These are phyloP conservation scores for Fusarium chlamydosporum DNA, from an alignment of 2,329 filamentous ascomycete genomes.

Conservation along the genomic window DNA sequence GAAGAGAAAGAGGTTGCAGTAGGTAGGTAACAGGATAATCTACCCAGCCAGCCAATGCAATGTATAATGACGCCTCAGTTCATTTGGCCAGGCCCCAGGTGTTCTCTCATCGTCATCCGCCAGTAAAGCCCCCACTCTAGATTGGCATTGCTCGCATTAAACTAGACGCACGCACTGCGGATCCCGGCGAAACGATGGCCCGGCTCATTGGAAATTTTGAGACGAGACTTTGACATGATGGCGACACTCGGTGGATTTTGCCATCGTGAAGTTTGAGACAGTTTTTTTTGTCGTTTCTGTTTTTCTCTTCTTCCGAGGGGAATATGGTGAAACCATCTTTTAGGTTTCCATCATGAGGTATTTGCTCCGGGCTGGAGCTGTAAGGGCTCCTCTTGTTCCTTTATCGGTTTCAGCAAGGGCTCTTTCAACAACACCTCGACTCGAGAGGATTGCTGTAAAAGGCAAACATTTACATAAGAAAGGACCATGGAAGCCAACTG, in stretches of 20 bases:
- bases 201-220: slow-evolving; percentile 45
- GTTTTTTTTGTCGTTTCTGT: slow-evolving; percentile 16
- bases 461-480: neutral
- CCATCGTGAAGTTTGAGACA: slow-evolving; percentile 9
- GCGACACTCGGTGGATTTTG: slow-evolving; percentile 29
- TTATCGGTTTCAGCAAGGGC: slow-evolving; percentile 34
- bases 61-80: slow-evolving; percentile 45
- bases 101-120: slow-evolving; percentile 43
- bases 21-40: slow-evolving; percentile 10
- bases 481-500: neutral
- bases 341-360: slow-evolving; percentile 51
- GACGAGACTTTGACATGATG: slow-evolving; percentile 28
- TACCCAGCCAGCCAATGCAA: slow-evolving; percentile 5
- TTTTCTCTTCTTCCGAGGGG: neutral
- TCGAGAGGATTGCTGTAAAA: neutral
- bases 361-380: slow-evolving; percentile 48
- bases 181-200: slow-evolving; percentile 42
- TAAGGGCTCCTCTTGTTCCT: slow-evolving; percentile 43
- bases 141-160: slow-evolving; percentile 2
- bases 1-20: slow-evolving; percentile 18
- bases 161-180: slow-evolving; percentile 12
- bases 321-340: slow-evolving; percentile 38
- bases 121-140: slow-evolving; percentile 37
- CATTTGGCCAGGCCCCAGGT: slow-evolving; percentile 12
- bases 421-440: slow-evolving; percentile 47